Conservation (phyloP, 2,329 filamentous ascomycete species). For the Lasiodiplodia sp. region DNA sequence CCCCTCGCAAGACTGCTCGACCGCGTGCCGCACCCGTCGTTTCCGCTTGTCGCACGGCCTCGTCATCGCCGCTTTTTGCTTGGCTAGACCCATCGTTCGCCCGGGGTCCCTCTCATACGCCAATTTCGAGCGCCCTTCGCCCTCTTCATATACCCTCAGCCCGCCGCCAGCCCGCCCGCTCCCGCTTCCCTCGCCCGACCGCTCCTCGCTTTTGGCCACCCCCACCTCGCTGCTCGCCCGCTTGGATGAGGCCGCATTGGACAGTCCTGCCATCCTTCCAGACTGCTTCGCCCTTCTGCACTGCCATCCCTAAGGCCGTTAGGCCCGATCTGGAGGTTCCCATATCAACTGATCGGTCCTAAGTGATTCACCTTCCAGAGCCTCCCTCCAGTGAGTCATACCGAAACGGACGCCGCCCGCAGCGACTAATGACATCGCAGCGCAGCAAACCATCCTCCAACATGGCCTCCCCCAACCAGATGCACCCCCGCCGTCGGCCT, state of each 20-base stretch:
- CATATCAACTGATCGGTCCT: slow-evolving; percentile 16
- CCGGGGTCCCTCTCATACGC: slow-evolving; percentile 21
- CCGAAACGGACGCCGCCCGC: slow-evolving; percentile 18
- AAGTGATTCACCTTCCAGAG: slow-evolving; percentile 8
- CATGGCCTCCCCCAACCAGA: slow-evolving; percentile 48
- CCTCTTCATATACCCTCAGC: slow-evolving; percentile 29
- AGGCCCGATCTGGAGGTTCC: slow-evolving; percentile 16
- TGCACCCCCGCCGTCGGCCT: slow-evolving; percentile 56
- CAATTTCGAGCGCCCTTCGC: slow-evolving; percentile 15
- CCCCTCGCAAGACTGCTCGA: slow-evolving; percentile 11
- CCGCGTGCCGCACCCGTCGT: neutral
- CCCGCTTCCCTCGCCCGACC: neutral
- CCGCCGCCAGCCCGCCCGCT: slow-evolving; percentile 5
- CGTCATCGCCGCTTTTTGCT: slow-evolving; percentile 23
- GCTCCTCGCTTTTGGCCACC: neutral
- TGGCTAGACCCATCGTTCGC: neutral
- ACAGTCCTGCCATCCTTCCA: neutral
- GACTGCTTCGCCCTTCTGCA: slow-evolving; percentile 24
- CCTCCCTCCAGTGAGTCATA: slow-evolving; percentile 23
- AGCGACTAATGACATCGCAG: slow-evolving; percentile 16
- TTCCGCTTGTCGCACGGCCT: slow-evolving; percentile 27
- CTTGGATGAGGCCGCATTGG: slow-evolving; percentile 6
- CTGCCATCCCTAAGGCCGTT: slow-evolving; percentile 4
- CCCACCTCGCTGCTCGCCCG: slow-evolving; percentile 1
- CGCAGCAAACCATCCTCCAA: slow-evolving; percentile 32